Conservation (phyloP, 2,329 filamentous ascomycete genomes). For the Colletotrichum karsti region DNA sequence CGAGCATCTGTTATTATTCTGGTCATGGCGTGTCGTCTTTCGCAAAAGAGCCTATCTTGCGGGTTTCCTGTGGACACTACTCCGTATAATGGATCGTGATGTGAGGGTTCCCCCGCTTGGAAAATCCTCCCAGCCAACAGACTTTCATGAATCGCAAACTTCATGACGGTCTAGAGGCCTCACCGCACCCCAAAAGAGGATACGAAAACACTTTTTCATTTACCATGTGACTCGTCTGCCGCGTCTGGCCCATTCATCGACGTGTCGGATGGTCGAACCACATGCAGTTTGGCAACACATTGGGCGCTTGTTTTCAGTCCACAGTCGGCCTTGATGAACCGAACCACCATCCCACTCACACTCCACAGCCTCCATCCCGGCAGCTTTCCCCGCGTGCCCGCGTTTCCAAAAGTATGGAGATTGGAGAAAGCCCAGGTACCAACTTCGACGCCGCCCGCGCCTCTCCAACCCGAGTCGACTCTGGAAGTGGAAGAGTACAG, state of each 20-base stretch:
- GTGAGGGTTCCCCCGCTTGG: background rate
- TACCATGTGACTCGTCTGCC: slow-evolving; percentile 3
- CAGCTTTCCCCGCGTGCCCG: slow-evolving; percentile 23
- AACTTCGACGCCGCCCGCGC: background rate
- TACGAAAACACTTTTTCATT: background rate
- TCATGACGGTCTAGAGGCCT: background rate
- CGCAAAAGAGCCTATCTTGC: too few species aligned
- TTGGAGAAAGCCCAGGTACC: slow-evolving; percentile 17
- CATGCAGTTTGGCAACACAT: background rate
- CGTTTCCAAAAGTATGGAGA: slow-evolving; percentile 16
- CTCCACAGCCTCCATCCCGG: background rate
- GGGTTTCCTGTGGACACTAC: background rate
- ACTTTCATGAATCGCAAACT: background rate
- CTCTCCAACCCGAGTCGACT: background rate
- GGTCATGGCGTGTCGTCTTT: too few species aligned
- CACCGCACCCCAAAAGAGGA: background rate
- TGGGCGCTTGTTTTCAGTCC: background rate
- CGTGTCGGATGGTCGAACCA: background rate
- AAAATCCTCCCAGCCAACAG: background rate
- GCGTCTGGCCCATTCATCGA: background rate
- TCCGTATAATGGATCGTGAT: background rate
- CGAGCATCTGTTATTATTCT: background rate
- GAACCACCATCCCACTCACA: background rate
- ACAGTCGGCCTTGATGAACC: slow-evolving; percentile 15
- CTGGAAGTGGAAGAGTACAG: background rate